These are phyloP conservation scores for Candida palmyrensis DNA, from an alignment of 805 yeast species.

Conservation along the genomic window DNA sequence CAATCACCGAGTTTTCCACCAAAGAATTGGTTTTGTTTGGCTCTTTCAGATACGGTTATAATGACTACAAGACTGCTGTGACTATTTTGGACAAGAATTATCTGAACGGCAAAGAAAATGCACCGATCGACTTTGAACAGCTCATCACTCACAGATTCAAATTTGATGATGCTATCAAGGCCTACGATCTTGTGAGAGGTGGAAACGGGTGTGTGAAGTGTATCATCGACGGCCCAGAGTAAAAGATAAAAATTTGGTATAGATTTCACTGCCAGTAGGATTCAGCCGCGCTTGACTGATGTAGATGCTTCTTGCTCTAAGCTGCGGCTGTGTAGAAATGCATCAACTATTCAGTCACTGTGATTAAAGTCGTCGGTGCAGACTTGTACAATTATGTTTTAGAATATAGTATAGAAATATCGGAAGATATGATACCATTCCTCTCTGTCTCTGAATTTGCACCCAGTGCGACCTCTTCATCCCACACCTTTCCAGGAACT, in stretches of 20 bases:
- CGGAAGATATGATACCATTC: too few relatives aligned
- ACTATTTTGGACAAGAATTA: slow-evolving; percentile 56
- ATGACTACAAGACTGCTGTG: slow-evolving; percentile 73
- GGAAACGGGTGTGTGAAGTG: slow-evolving; percentile 73
- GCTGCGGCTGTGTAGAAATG: neutral
- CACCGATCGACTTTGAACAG: slow-evolving; percentile 53
- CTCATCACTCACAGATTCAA: slow-evolving; percentile 70
- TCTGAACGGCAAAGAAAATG: slow-evolving; percentile 34
- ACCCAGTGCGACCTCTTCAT: too few relatives aligned
- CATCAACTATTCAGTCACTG: neutral
- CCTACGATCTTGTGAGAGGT: slow-evolving; percentile 63
- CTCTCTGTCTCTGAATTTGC: too few relatives aligned
- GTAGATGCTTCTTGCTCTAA: too few relatives aligned
- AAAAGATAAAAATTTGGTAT: neutral
- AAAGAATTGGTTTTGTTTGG: slow-evolving; percentile 71
- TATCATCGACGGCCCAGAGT: slow-evolving; percentile 69
- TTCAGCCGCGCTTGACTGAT: too few relatives aligned
- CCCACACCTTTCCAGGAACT: too few relatives aligned
- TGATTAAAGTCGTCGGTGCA: too few relatives aligned
- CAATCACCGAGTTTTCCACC: slow-evolving; percentile 62
- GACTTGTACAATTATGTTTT: too few relatives aligned
- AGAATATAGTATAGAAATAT: too few relatives aligned
- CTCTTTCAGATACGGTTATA: slow-evolving; percentile 72
- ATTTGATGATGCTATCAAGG: slow-evolving; percentile 69
- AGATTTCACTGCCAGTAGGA: neutral